Conservation (phyloP, 371 early-diverging fungal species). For the Mortierella sp. region DNA sequence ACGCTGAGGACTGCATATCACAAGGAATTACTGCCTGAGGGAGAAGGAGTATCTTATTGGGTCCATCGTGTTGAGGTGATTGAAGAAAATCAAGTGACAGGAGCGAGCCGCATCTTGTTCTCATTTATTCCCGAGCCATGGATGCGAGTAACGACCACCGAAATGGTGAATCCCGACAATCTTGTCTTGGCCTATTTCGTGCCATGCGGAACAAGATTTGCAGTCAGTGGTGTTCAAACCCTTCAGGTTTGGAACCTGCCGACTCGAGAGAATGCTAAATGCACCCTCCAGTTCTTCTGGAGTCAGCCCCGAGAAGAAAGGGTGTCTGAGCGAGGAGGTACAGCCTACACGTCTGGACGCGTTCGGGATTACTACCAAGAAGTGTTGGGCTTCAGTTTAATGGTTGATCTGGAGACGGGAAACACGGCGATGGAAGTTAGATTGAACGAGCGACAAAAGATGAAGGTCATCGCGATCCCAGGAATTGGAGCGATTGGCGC, state of each 20-base stretch:
- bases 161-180: constrained; percentile 35
- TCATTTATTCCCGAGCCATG: constrained; percentile 52
- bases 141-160: constrained; percentile 47
- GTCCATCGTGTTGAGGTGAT: constrained; percentile 45
- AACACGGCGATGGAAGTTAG: constrained; percentile 39
- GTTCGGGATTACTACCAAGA: constrained; percentile 45
- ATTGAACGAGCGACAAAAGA: constrained; percentile 33
- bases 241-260: constrained; percentile 52
- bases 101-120: constrained; percentile 24
- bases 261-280: constrained; percentile 29
- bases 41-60: constrained; percentile 49
- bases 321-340: constrained; percentile 12
- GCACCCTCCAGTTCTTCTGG: constrained; percentile 46
- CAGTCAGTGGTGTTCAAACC: constrained; percentile 39
- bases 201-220: constrained; percentile 38
- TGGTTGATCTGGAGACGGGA: constrained; percentile 19
- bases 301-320: constrained; percentile 40
- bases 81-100: constrained; percentile 20
- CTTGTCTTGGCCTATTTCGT: constrained; percentile 37
- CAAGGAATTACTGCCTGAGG: constrained; percentile 40
- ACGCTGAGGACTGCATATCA: constrained; percentile 25
- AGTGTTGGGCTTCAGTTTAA: constrained; percentile 13
- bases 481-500: constrained; percentile 39
- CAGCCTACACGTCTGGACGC: constrained; percentile 14
- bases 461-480: constrained; percentile 24